Base-by-base conservation (phyloP, 148 eudicot genomes). In the Heliosperma pusillum region DNA sequence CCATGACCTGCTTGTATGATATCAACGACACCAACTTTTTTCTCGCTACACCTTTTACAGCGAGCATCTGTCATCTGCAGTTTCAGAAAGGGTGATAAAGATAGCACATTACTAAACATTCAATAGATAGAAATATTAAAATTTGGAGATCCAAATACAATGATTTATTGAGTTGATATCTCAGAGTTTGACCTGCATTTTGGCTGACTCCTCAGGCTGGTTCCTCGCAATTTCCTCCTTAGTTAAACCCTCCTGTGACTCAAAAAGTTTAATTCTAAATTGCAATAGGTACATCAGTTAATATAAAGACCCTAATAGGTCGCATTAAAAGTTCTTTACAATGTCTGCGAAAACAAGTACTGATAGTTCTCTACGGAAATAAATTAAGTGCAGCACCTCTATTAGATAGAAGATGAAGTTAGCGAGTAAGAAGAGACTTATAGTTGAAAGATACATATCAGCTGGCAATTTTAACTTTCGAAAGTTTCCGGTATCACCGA, bases 31-130 rank as follows among this genome's bases (percentile, higher is more conserved):
- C 88, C 96, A 76, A 89, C 98, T 84, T 90, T 88, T 71, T 88
- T 90, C 84, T 87, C 90, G 9, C 27, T 66, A 87, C 98, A 94
- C 82, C 98, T 90, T 78, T 84, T 87, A 83, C 98, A 94, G 56
- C 97, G 93, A 78, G 97, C 93, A 86, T 94, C 98, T 50, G 97
- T 94, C 97, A 94, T 94, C 98, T 94, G 93, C 74, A 53, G 24
- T 72, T 67, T 50, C 61, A 71, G 16, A 70, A 70, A 64, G 63
- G 33, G 21, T 13, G 64, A 56, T 44, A 27, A 64, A 27, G 50
- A 59, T 66, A 42, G 7, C 30, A 27, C 60, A 15, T 52, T 1
- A 52, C 24, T 45, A 69, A 22, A n/a, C 15, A 69, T 69, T 8
- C 50, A 22, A 29, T 45, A 21, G 57, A 20, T 3, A 69, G 57